phyloP scores from a whole-genome alignment of 805 yeast genomes.

The Nematodospora valgi region DNA sequence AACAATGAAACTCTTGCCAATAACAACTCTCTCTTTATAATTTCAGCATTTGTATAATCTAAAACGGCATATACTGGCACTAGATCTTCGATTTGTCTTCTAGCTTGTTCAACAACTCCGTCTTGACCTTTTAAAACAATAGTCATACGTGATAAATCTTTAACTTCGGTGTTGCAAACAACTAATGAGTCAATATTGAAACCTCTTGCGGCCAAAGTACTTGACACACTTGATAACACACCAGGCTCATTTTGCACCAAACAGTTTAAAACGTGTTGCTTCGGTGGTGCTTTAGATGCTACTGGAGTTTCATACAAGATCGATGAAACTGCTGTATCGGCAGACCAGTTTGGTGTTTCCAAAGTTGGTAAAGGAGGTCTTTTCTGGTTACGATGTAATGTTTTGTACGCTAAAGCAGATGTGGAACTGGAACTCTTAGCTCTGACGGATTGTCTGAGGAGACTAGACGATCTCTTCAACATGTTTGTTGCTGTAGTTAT shows the following conservation, averaged over 20 bases:
- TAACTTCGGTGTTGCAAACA: constrained; percentile 94
- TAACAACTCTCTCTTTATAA: constrained; percentile 85
- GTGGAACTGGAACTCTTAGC: constrained; percentile 60
- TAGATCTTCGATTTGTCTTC: constrained; percentile 95
- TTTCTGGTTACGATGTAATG: constrained; percentile 78
- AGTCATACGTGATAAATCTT: constrained; percentile 95
- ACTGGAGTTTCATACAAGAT: constrained; percentile 89
- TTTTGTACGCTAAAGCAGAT: constrained; percentile 91
- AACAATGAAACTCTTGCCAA: constrained; percentile 88
- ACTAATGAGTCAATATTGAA: constrained; percentile 97
- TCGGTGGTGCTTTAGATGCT: constrained; percentile 57
- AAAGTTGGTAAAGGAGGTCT: constrained; percentile 91
- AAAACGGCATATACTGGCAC: constrained; percentile 98
- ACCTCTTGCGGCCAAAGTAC: constrained; percentile 96
- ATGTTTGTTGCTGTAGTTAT: constrained; percentile 2
- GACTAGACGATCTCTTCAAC: constrained; percentile 5
- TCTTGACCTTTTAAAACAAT: constrained; percentile 92
- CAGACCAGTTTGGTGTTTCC: constrained; percentile 92
- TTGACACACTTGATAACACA: constrained; percentile 88
- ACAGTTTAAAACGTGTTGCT: constrained; percentile 92
- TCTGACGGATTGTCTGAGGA: constrained; percentile 12
- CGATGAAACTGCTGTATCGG: constrained; percentile 94
- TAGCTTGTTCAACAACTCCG: constrained; percentile 94
- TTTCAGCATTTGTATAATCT: constrained; percentile 87
- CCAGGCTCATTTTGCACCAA: constrained; percentile 99